Base-by-base conservation (phyloP, 805 yeast species). In the Candida mattraensis region DNA sequence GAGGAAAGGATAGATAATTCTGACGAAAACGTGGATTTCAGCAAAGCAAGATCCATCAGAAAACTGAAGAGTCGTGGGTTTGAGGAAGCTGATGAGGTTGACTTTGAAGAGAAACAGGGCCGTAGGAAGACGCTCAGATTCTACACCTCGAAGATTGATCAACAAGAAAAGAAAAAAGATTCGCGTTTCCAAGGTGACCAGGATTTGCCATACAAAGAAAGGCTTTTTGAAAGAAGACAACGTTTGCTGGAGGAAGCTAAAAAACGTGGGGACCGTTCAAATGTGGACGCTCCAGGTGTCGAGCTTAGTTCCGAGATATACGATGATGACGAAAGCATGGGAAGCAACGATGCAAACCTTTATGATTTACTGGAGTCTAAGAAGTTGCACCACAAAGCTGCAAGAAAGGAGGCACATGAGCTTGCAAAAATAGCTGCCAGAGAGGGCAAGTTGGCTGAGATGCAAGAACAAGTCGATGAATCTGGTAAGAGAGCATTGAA, bases 81-180 rank as follows among this genome's bases (percentile, higher is more conserved):
- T 53, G 69, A 78, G 18, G 78, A 72, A 21, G 72, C 85, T 28
- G 94, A 85, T 33, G 93, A 79, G 18, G 80, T 87, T 30, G 98
- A 93, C 61, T 72, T 74, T 28, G 95, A 87, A 54, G 98, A 88
- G 40, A 91, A 89, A 66, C 76, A 74, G 40, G 75, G 80, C 14
- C 79, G 94, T 51, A 84, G 82, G 68, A 78, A 77, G 56, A 74
- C 95, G 2, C 75, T 93, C 52, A 80, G 98, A 42, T 93, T 93
- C 78, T 93, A 93, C 72, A 93, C 99, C 1, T 86, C 98, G 40
- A 89, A 91, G 63, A 89, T 93, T 61, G 96, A 88, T 60, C 95
- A 89, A 64, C 82, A 81, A 34, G 80, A 74, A 18, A 69, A 70
- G 48, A 83, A 82, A 60, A 74, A 75, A 42, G 67, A 64, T 27